Base-by-base conservation (phyloP, 805 yeast genomes). In the Starmerella tilneyi region DNA sequence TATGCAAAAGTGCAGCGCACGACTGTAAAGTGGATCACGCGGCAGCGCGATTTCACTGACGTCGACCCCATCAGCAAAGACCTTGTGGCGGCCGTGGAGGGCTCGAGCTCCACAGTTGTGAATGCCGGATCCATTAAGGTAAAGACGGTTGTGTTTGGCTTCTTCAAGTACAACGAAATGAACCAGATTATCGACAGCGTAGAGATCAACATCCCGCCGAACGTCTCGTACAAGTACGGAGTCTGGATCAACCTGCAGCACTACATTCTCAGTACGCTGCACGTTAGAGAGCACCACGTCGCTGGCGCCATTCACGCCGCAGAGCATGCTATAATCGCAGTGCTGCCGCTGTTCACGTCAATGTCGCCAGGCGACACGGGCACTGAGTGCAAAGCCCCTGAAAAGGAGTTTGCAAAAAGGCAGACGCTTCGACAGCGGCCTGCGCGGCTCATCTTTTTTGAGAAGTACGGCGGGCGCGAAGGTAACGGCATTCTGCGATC, bases 281-380 rank as follows among this genome's bases (percentile, higher is more conserved):
- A 68, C 3, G 61, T 59, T 3, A 84, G 85, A 52, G 55, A 67
- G 2, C 63, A 92, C 36, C 81, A 75, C 46, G 66, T 79, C 2
- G 89, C 97, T 0, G 98, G 84, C 5, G 94, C 92, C 0, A 84
- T 92, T n/a, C 99, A 92, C 65, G 96, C 94, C 2, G 94, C 95
- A 0, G 89, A 86, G 53, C 99, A 92, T 66, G 85, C 85, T 0
- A 65, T 92, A 1, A 79, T 92, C 73, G 79, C 83, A 38, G 71
- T 84, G 47, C 59, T 88, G 22, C 94, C 96, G 0, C 61, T 79
- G 22, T 79, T 75, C 48, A 76, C 86, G 4, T 76, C 78, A 11
- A 78, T 84, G 15, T 83, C 84, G 0, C 62, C 63, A 1, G 59
- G 58, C 2, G 98, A 92, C 55, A 71, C 92, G 12, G 75, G 74